Evolutionary conservation across 345 rosid genomes (phyloP).

Genomic region (Carallia pectinifolia): DNA sequence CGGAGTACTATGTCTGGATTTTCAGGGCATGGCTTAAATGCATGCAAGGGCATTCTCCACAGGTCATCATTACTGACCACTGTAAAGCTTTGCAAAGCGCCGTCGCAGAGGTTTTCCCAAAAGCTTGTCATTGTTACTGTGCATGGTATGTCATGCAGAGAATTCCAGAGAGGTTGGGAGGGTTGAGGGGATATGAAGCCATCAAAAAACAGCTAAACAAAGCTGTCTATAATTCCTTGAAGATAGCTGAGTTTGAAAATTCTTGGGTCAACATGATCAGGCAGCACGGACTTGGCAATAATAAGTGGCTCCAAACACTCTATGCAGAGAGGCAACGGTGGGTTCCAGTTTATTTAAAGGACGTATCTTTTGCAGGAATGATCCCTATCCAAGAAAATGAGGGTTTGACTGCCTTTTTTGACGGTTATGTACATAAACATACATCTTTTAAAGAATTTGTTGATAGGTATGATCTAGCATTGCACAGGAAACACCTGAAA

Average conservation of each 20-base stretch:
- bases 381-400: slow-evolving; percentile 4
- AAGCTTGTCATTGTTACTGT: slow-evolving; percentile 24
- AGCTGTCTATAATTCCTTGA: slow-evolving; percentile 28
- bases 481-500: slow-evolving; percentile 12
- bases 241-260: slow-evolving; percentile 31
- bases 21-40: slow-evolving; percentile 32
- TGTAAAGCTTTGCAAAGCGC: slow-evolving; percentile 22
- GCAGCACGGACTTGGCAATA: slow-evolving; percentile 24
- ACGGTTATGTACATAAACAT: slow-evolving; percentile 14
- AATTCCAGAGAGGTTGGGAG: slow-evolving; percentile 34
- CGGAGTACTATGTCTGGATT: slow-evolving; percentile 27
- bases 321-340: slow-evolving; percentile 12
- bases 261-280: slow-evolving; percentile 34
- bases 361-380: slow-evolving; percentile 13
- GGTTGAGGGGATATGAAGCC: slow-evolving; percentile 26
- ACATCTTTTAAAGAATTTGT: slow-evolving; percentile 18
- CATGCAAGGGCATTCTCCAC: slow-evolving; percentile 24
- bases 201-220: slow-evolving; percentile 23
- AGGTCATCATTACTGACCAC: slow-evolving; percentile 23
- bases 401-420: slow-evolving; percentile 8
- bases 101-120: slow-evolving; percentile 22
- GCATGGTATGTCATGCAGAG: slow-evolving; percentile 28
- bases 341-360: slow-evolving; percentile 12
- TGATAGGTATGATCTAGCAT: slow-evolving; percentile 15
- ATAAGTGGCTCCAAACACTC: slow-evolving; percentile 23